Evolutionary conservation across 2,329 filamentous ascomycete genomes (phyloP), one percentile per base, ranked within the genome.

Genomic region (Magnaporthiopsis incrustans): DNA sequence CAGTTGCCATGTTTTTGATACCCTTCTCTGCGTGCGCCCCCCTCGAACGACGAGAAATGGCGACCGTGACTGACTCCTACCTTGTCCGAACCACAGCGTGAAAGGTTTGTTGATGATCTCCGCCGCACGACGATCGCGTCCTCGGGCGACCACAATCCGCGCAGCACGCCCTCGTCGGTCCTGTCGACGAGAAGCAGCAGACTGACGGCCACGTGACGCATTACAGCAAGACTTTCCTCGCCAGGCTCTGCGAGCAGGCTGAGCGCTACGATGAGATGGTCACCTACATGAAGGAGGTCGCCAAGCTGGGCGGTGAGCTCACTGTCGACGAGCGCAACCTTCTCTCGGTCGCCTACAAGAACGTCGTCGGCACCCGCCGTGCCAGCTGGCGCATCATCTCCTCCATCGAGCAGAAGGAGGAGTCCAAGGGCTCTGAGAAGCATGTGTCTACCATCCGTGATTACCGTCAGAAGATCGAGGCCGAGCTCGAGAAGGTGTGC

Each of bases 181-280:
- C 58, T 30, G 30, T 27, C 58, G 27, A 60, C 27, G 30, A 35
- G 30, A 32, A 44, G 3, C 38, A 44, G 38, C 38, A 44, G 18
- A 44, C 18, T 44, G 30, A 60, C 32, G 22, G 11, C 38, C 15
- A n/a, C 27, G 33, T 44, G 8, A 38, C 32, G 18, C n/a, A 53
- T 63, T 72, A 77, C 79, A 97, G 92, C 90, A 98, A 98, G 89
- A 98, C 95, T 77, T 98, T 98, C 82, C 90, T 98, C 79, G 95
- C 95, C 83, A 98, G 98, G 92, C 91, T 99, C 81, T 95, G 94
- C 78, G 95, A 99, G 89, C 95, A 99, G 89, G 95, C 95, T 81
- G 95, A 99, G 89, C 94, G 95, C 79, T 99, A 99, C 83, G 95
- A 99, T 86, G 95, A 97, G 83, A 97, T 98, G 94, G 94, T 98